A percentile compares a stretch with the other conserved stretches of the same genome.
Evolutionary conservation across 495 filamentous ascomycete species (phyloP).

Genomic region (Hypomontagnella submonticulosa): DNA sequence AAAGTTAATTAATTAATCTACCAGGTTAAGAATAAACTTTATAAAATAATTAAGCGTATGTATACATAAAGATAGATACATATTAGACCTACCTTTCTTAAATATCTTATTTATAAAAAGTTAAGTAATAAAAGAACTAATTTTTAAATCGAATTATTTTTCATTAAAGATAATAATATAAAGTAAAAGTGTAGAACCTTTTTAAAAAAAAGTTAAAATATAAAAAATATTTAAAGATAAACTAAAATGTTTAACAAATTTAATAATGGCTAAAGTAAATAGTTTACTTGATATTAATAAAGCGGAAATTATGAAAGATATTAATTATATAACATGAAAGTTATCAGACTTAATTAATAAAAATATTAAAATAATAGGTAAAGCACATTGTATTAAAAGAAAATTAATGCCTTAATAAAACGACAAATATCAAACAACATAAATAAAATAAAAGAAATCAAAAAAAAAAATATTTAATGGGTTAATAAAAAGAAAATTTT

Average conservation of each 20-base stretch:
- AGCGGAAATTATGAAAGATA: neutral
- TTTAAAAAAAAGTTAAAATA: neutral
- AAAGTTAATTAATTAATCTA: neutral
- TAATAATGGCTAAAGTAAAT: neutral
- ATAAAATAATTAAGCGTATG: neutral
- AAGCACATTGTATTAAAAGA: neutral
- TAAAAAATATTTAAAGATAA: neutral
- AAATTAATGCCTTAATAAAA: neutral
- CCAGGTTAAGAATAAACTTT: neutral
- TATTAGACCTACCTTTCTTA: neutral
- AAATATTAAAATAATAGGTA: neutral
- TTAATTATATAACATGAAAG: neutral
- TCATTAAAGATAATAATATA: neutral
- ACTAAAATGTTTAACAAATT: neutral
- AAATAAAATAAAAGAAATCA: neutral
- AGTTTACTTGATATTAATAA: neutral
- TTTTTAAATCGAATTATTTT: neutral
- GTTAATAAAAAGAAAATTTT: conserved; percentile 1
- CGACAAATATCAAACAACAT: neutral
- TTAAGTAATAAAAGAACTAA: neutral
- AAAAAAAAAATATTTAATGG: neutral
- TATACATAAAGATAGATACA: neutral
- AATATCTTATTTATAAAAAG: neutral
- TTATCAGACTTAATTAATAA: neutral
- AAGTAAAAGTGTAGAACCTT: neutral